These are phyloP conservation scores for Diaporthe vaccinii DNA, from an alignment of 2,329 filamentous ascomycete genomes.

Conservation along the genomic window DNA sequence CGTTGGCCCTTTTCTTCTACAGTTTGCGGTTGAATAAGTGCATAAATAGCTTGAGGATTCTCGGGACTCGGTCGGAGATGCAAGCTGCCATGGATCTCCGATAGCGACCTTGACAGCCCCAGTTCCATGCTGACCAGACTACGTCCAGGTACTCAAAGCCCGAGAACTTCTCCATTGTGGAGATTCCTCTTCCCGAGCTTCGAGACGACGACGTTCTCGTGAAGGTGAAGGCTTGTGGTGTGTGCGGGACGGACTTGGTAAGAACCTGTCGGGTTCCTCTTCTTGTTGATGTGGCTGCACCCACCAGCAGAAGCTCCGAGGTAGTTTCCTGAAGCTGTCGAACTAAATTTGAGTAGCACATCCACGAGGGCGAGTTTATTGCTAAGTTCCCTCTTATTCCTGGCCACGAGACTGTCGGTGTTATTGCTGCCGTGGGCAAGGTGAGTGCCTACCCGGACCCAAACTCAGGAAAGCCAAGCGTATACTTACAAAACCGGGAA, in stretches of 20 bases:
- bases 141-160: slow-evolving; percentile 44
- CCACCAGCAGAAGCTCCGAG: background rate
- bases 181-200: slow-evolving; percentile 72
- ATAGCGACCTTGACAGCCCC: background rate
- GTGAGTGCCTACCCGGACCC: background rate
- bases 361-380: slow-evolving; percentile 78
- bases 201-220: slow-evolving; percentile 72
- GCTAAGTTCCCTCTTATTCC: slow-evolving; percentile 75
- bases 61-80: background rate
- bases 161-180: slow-evolving; percentile 70
- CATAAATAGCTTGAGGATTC: background rate
- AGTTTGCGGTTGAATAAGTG: too few relatives aligned
- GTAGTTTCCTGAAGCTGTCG: slow-evolving; percentile 27
- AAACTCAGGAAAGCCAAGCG: background rate
- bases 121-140: background rate
- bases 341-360: slow-evolving; percentile 56
- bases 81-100: background rate
- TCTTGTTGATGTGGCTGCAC: too few relatives aligned
- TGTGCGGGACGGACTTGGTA: slow-evolving; percentile 67
- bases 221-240: slow-evolving; percentile 77
- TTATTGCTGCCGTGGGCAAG: slow-evolving; percentile 69
- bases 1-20: background rate
- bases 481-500: slow-evolving; percentile 41
- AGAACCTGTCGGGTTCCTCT: slow-evolving; percentile 21
- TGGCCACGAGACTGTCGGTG: slow-evolving; percentile 77